Percentiles rank a stretch among this genome's conserved stretches.
Conservation (phyloP, 192 early-diverging fungal genomes). For the Umbelopsis vinacea region DNA sequence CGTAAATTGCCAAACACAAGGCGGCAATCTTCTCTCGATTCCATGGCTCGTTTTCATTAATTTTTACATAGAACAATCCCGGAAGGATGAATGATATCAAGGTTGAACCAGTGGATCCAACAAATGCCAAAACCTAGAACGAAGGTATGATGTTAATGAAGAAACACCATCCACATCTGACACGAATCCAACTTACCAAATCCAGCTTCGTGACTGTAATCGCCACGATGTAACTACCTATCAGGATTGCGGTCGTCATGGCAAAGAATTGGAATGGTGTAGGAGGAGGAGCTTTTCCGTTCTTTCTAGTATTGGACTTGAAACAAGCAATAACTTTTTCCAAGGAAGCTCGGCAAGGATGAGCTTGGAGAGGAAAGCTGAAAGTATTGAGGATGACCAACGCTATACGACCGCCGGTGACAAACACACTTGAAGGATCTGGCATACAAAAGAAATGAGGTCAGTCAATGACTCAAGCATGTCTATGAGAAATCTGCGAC, state of each 20-base stretch:
- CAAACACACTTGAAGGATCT: slow-evolving; percentile 63
- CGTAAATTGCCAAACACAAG: slow-evolving; percentile 62
- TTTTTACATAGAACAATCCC: slow-evolving; percentile 85
- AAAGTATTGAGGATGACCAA: slow-evolving; percentile 86
- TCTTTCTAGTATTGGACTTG: background rate
- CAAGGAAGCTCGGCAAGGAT: slow-evolving; percentile 82
- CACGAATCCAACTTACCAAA: slow-evolving; percentile 44
- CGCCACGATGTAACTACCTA: slow-evolving; percentile 68
- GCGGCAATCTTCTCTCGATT: slow-evolving; percentile 64
- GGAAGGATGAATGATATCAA: slow-evolving; percentile 93
- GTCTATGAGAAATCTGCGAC: background rate
- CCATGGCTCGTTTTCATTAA: slow-evolving; percentile 62
- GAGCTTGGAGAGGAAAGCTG: slow-evolving; percentile 88
- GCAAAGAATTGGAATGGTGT: slow-evolving; percentile 53
- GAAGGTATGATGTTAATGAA: slow-evolving; percentile 36
- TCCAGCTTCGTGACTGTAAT: slow-evolving; percentile 74
- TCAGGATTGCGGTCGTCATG: slow-evolving; percentile 67
- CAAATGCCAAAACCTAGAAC: slow-evolving; percentile 63
- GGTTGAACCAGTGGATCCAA: slow-evolving; percentile 93
- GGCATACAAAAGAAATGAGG: background rate
- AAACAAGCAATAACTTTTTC: slow-evolving; percentile 68
- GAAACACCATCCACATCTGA: background rate
- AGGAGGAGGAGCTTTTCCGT: slow-evolving; percentile 27
- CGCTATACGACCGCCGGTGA: slow-evolving; percentile 82
- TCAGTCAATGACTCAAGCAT: background rate